Percentiles rank a stretch among this genome's conserved stretches.
Evolutionary conservation across 768 basidiomycete species (phyloP).

Genomic region (Kwoniella mangroviensis): DNA sequence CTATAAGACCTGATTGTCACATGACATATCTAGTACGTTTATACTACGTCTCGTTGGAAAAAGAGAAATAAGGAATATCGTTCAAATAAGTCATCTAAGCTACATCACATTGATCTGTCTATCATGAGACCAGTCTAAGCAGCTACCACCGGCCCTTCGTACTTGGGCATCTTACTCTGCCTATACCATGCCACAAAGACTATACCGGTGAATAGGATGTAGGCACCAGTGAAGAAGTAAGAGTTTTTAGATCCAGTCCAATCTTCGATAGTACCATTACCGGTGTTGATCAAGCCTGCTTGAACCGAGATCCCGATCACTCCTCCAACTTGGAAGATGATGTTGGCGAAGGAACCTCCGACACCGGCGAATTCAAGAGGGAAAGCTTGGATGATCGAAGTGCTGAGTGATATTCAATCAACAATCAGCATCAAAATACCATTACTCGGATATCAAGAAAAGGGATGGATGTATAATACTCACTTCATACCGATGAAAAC

Average conservation of each 20-base stretch:
- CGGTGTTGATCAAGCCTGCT: slow-evolving; percentile 44
- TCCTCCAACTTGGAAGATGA: slow-evolving; percentile 52
- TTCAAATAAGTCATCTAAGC: not conserved
- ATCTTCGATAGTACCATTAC: slow-evolving; percentile 45
- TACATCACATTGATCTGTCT: not conserved
- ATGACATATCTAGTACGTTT: not conserved
- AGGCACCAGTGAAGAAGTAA: slow-evolving; percentile 50
- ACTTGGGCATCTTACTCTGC: slow-evolving; percentile 45
- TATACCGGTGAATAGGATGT: slow-evolving; percentile 42
- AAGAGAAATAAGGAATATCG: too few relatives aligned
- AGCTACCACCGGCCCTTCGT: slow-evolving; percentile 32
- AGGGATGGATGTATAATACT: not conserved
- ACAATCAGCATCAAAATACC: not conserved
- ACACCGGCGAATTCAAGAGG: slow-evolving; percentile 47
- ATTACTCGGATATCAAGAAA: slow-evolving; percentile 7
- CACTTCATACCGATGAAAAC: slow-evolving; percentile 49
- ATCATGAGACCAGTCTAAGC: slow-evolving; percentile 23
- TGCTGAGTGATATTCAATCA: not conserved
- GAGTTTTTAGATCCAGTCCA: slow-evolving; percentile 47
- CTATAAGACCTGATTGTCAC: not conserved
- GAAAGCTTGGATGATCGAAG: slow-evolving; percentile 38
- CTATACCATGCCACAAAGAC: slow-evolving; percentile 48
- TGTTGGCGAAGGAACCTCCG: slow-evolving; percentile 49
- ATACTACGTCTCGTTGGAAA: not conserved
- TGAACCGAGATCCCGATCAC: slow-evolving; percentile 53